Evolutionary conservation across 2,329 filamentous ascomycete genomes (phyloP).

Genomic region (Lachnellula subtilissima): DNA sequence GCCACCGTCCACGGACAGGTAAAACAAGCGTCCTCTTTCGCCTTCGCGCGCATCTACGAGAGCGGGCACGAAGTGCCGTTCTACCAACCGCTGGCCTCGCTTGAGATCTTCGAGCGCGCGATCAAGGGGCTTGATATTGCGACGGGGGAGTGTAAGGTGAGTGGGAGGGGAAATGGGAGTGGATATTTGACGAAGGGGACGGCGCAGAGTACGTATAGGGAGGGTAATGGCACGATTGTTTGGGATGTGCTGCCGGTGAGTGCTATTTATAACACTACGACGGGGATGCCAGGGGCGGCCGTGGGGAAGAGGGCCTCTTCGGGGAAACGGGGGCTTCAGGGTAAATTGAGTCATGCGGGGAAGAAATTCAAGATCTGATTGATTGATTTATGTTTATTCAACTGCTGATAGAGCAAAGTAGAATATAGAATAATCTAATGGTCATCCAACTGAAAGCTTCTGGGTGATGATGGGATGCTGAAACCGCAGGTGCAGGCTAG

Average conservation of each 20-base stretch:
- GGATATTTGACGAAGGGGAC: slow-evolving; percentile 20
- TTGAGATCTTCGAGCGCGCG: slow-evolving; percentile 47
- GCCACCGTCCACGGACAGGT: slow-evolving; percentile 63
- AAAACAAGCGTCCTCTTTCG: slow-evolving; percentile 68
- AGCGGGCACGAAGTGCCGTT: slow-evolving; percentile 50
- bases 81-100: slow-evolving; percentile 48
- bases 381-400: background rate
- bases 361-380: background rate
- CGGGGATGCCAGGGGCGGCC: slow-evolving; percentile 41
- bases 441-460: too few relatives aligned
- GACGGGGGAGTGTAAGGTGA: slow-evolving; percentile 46
- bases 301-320: slow-evolving; percentile 20
- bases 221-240: slow-evolving; percentile 35
- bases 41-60: slow-evolving; percentile 61
- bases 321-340: background rate
- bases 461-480: too few relatives aligned
- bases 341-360: slow-evolving; percentile 1
- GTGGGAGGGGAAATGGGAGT: slow-evolving; percentile 23
- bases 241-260: slow-evolving; percentile 35
- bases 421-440: too few relatives aligned
- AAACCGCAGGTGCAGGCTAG: too few relatives aligned
- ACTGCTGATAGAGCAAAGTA: too few relatives aligned
- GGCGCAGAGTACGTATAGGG: slow-evolving; percentile 20
- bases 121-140: slow-evolving; percentile 46
- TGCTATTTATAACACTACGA: slow-evolving; percentile 44